Percentiles rank a stretch among this genome's conserved stretches.
Conservation (phyloP, 2,329 filamentous ascomycete species). For the Sporothrix sp. region DNA sequence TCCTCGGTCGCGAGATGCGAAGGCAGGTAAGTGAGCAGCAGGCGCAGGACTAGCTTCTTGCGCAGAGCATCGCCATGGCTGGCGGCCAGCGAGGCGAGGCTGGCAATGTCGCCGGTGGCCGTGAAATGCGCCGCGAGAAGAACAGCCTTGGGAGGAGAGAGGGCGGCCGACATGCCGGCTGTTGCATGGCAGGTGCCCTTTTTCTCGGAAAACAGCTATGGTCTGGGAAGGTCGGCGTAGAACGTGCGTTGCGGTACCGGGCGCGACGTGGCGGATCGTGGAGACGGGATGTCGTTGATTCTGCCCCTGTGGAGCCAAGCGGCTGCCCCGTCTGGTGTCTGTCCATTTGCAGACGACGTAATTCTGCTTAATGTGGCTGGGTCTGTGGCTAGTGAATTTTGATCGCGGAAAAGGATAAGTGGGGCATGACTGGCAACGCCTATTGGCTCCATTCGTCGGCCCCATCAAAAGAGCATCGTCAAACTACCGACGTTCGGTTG, state of each 20-base stretch:
- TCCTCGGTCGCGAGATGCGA: constrained; percentile 54
- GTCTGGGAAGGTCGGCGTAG: neutral
- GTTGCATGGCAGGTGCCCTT: neutral
- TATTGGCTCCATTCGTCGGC: neutral
- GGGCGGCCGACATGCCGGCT: constrained; percentile 22
- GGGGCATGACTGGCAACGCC: constrained; percentile 2
- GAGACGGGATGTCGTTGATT: neutral
- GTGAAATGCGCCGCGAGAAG: constrained; percentile 65
- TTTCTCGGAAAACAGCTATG: too few species aligned
- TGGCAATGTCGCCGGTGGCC: constrained; percentile 52
- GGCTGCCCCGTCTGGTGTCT: neutral
- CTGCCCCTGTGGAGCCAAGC: neutral
- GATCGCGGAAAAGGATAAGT: neutral
- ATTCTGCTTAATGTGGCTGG: constrained; percentile 19
- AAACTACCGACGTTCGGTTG: neutral
- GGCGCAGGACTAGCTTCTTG: constrained; percentile 56
- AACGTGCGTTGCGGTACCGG: too few species aligned
- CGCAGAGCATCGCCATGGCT: constrained; percentile 48
- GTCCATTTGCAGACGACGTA: constrained; percentile 17
- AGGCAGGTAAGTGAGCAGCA: constrained; percentile 68
- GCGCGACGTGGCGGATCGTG: neutral
- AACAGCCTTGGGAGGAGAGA: constrained; percentile 59
- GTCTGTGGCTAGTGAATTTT: constrained; percentile 12
- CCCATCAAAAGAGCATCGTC: constrained; percentile 4
- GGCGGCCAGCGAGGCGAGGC: constrained; percentile 50